Evolutionary conservation across 306 rosid genomes (phyloP).

Genomic region (Malus asiatica): DNA sequence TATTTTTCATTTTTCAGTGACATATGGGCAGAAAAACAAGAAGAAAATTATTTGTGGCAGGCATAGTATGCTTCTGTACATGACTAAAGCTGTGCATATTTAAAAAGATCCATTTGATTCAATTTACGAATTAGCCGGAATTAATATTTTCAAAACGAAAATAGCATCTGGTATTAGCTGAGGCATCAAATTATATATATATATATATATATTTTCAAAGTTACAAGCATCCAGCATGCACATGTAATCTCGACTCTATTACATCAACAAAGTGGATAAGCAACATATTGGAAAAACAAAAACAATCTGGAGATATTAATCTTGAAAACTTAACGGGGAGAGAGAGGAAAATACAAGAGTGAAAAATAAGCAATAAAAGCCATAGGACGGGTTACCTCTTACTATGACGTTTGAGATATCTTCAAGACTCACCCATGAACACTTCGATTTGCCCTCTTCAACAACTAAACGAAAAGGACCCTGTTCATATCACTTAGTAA

Average conservation of each 20-base stretch:
- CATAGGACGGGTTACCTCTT: conserved; percentile 49
- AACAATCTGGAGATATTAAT: neutral
- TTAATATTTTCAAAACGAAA: neutral
- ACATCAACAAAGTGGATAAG: neutral
- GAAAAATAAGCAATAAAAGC: conserved; percentile 12
- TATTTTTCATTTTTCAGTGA: too few species aligned
- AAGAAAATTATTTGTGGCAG: neutral
- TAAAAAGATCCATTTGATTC: too few species aligned
- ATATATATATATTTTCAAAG: neutral
- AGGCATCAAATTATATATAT: neutral
- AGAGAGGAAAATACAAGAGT: neutral
- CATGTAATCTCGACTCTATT: neutral
- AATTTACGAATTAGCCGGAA: too few species aligned
- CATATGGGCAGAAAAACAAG: too few species aligned
- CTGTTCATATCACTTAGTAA: conserved; percentile 27
- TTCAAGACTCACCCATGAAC: conserved; percentile 97
- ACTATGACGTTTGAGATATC: conserved; percentile 75
- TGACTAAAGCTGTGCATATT: neutral
- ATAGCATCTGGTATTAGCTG: neutral
- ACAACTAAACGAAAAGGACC: conserved; percentile 96
- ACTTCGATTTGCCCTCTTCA: conserved; percentile 95
- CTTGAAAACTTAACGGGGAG: neutral
- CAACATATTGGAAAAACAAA: neutral
- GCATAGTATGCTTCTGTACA: neutral
- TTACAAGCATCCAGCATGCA: neutral